Percentiles rank a stretch among this genome's conserved stretches.
phyloP scores from a whole-genome alignment of 176 grass and related monocot genomes.

The Elymus sibiricus region DNA sequence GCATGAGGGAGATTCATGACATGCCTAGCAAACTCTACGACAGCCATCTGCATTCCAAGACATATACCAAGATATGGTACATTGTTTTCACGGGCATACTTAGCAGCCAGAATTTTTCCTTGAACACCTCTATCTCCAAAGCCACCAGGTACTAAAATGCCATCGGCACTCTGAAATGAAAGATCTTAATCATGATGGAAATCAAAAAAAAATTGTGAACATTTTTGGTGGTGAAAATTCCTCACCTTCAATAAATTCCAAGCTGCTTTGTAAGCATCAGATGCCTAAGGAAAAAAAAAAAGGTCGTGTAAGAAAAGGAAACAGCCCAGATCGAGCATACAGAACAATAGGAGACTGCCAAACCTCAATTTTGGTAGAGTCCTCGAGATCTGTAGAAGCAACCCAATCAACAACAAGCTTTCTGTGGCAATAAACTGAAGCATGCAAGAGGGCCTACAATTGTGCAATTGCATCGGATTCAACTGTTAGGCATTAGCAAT shows the following conservation, averaged over 20 bases:
- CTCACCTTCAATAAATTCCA: conserved; percentile 68
- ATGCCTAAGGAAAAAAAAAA: conserved; percentile 40
- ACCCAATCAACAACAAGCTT: conserved; percentile 84
- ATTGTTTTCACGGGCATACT: conserved; percentile 74
- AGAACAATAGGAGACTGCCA: neutral
- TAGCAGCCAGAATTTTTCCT: conserved; percentile 78
- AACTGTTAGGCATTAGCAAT: neutral
- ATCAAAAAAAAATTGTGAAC: too few species aligned
- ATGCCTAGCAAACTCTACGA: conserved; percentile 66
- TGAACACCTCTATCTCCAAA: conserved; percentile 84
- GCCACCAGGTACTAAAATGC: conserved; percentile 80
- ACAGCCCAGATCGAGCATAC: neutral
- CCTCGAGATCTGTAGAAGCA: conserved; percentile 73
- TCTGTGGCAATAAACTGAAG: conserved; percentile 60
- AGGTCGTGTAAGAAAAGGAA: conserved; percentile 23
- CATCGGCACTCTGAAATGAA: conserved; percentile 55
- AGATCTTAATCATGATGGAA: conserved; percentile 14
- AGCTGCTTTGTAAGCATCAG: conserved; percentile 56
- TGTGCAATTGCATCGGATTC: neutral
- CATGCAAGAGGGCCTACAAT: conserved; percentile 71
- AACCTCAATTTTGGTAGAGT: conserved; percentile 55
- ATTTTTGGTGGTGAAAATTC: neutral
- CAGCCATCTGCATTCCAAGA: conserved; percentile 90
- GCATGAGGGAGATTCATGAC: conserved; percentile 56
- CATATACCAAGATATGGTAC: conserved; percentile 83